Base-by-base conservation (phyloP, 345 rosid genomes). In the Fremontodendron californicum region DNA sequence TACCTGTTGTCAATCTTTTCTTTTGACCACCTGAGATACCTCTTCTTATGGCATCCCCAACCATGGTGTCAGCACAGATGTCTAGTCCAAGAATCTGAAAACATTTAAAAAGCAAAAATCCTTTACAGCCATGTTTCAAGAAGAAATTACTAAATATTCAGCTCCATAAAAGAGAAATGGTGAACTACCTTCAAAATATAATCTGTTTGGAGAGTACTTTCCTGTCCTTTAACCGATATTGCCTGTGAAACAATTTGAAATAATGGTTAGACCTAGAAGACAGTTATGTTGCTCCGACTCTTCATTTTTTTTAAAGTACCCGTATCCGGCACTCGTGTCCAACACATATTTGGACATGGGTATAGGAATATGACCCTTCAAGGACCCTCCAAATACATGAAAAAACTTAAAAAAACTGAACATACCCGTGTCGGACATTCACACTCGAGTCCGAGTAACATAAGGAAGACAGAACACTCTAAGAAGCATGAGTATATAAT, bases 1-100 rank as follows among this genome's bases (percentile, higher is more conserved):
- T 75, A 88, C 91, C 91, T 71, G 88, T 88, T n/a, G 89, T 86
- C 71, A 88, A 61, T 51, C 89, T 54, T 63, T 80, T 88, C 77
- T 86, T 88, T 61, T 88, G 84, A 35, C 89, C 89, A 27, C 89
- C 91, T 11, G 91, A 88, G 23, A 86, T 80, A 29, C 91, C 89
- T 77, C 89, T 80, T 70, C 79, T 80, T 85, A 84, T 84, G 68
- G 73, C 83, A 82, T 86, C 81, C 10, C 91, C 89, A 23, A 88
- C 88, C 64, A 81, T 18, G 33, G 86, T 88, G 48, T 88, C 91
- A 12, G 83, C 87, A 73, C 89, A 88, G 52, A 83, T 76, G 70
- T 88, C 89, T 35, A 88, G 85, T 45, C 91, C 89, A 52, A 85
- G 85, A 45, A 86, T 85, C 89, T 86, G 77, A 37, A 11, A 71